Evolutionary conservation across 169 alveolate genomes (phyloP).

Genomic region (Plasmodium ovale): DNA sequence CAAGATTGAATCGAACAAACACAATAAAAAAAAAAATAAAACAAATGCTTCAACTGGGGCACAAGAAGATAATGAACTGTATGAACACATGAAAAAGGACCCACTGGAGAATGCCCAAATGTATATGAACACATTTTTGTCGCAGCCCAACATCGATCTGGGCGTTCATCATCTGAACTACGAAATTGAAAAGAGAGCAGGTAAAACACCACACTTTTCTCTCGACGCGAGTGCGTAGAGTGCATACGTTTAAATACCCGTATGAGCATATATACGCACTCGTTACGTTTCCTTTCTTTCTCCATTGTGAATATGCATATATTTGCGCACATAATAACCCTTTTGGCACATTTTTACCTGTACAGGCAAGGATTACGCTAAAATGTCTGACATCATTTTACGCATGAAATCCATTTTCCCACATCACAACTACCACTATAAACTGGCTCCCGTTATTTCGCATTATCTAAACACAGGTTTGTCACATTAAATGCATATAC

Average conservation of each 20-base stretch:
- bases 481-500: too few relatives aligned
- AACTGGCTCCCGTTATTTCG: slow-evolving; percentile 54
- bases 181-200: slow-evolving; percentile 53
- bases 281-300: not conserved
- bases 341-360: not conserved
- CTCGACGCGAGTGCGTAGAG: not conserved
- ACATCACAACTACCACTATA: slow-evolving; percentile 50
- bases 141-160: slow-evolving; percentile 65
- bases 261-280: not conserved
- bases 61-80: slow-evolving; percentile 43
- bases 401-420: slow-evolving; percentile 58
- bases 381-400: slow-evolving; percentile 29
- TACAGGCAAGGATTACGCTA: slow-evolving; percentile 36
- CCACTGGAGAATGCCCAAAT: slow-evolving; percentile 64
- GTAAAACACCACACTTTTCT: not conserved
- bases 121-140: slow-evolving; percentile 70
- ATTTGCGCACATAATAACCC: not conserved
- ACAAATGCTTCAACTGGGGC: not conserved
- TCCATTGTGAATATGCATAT: slow-evolving; percentile 9
- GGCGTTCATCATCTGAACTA: slow-evolving; percentile 24
- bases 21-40: slow-evolving; percentile 47
- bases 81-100: slow-evolving; percentile 55
- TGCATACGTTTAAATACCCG: not conserved
- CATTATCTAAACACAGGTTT: slow-evolving; percentile 56
- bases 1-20: slow-evolving; percentile 29